Evolutionary conservation across 2,329 filamentous ascomycete genomes (phyloP), one percentile per base, ranked within the genome.

Genomic region (Paraconiothyrium sp.): DNA sequence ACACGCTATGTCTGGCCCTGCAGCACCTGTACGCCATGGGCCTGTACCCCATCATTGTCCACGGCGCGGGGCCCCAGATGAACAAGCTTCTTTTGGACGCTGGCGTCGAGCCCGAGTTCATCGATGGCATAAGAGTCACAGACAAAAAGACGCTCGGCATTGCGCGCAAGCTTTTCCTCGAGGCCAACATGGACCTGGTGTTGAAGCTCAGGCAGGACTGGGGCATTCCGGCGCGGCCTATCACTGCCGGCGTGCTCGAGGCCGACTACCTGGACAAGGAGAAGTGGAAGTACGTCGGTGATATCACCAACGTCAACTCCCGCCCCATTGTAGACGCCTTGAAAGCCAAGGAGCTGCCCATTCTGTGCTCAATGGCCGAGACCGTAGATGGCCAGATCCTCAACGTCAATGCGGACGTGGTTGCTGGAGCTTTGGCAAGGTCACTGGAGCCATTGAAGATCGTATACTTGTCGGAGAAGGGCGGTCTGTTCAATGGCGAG

Each of bases 401-500:
- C 66, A 99, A 99, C 76, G 95, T 99, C 78, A 99, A 99, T 75
- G 95, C 95, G 39, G 95, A 99, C 79, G 94, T 97, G 64, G 94
- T 94, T 39, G 95, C 95, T 34, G 94, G 94, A 67, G 94, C 97
- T 82, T 85, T 99, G 63, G 94, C 95, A 27, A 90, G 92, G 62
- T 89, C 92, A 59, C 84, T 99, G 57, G 90, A 98, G 80, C 95
- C 95, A 30, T 84, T 98, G 73, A 99, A 99, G 88, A 94, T 98
- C 64, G 94, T 99, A 62, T 99, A 97, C 78, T 86, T 98, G n/a
- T 96, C 93, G 5, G 95, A 99, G 83, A 98, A 98, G 86, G 95
- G 95, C 54, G 95, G 94, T 8, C 83, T 99, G 37, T 97, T 97
- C 81, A 93, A 98, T 76, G 94, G 93, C 62, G 92, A 97, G 66